Percentiles rank a stretch among this genome's conserved stretches.
Evolutionary conservation across 176 grass and related monocot genomes (phyloP).

Genomic region (Zoysia japonica): DNA sequence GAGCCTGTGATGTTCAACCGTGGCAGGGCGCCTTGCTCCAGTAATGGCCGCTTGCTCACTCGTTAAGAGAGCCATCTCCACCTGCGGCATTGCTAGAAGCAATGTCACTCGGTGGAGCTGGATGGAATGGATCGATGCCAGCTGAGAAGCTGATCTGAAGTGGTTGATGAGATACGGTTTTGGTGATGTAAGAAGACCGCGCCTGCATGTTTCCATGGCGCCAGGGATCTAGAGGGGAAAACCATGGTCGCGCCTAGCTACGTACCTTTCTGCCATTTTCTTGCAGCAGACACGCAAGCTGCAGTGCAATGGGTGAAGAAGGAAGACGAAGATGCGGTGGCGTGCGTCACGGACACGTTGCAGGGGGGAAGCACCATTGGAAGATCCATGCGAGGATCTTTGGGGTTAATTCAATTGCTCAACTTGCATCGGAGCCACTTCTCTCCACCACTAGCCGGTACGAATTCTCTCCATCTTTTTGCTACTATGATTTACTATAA

Average conservation of each 20-base stretch:
- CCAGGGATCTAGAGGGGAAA: neutral
- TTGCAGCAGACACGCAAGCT: neutral
- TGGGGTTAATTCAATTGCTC: conserved; percentile 32
- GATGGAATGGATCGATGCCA: neutral
- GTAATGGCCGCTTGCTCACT: neutral
- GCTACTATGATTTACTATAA: neutral
- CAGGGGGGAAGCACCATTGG: conserved; percentile 42
- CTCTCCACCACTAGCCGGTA: conserved; percentile 27
- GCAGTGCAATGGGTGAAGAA: neutral
- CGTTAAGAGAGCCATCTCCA: neutral
- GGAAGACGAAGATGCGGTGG: conserved; percentile 17
- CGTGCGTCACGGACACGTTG: conserved; percentile 34
- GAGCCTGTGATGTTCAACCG: neutral
- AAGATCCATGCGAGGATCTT: conserved; percentile 40
- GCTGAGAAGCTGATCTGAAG: conserved; percentile 3
- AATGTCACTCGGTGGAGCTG: neutral
- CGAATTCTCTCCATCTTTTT: conserved; percentile 12
- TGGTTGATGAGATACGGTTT: neutral
- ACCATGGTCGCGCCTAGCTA: neutral
- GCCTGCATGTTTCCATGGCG: conserved; percentile 14
- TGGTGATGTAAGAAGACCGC: neutral
- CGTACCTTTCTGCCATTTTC: neutral
- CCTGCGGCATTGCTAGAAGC: conserved; percentile 5
- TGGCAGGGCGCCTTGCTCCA: neutral
- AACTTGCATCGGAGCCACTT: conserved; percentile 40